A percentile compares a stretch with the other conserved stretches of the same genome.
These are phyloP conservation scores for Papilionanthe hybrid DNA, from an alignment of 116 monocot genomes.

Conservation along the genomic window DNA sequence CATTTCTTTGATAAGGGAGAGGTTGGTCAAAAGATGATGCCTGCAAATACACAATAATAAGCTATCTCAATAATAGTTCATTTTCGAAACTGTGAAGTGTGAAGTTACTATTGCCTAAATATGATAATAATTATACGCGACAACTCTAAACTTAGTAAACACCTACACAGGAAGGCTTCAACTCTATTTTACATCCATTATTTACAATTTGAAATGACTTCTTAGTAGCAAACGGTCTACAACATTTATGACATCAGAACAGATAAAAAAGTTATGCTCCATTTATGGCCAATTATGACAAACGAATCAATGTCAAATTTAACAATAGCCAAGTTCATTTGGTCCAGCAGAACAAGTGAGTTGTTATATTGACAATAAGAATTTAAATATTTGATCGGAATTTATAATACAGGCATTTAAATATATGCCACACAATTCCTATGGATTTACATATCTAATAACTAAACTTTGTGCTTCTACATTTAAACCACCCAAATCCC, in stretches of 20 bases:
- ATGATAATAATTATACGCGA: background rate
- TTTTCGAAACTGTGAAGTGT: background rate
- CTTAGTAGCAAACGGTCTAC: background rate
- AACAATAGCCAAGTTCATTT: background rate
- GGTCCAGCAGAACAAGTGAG: background rate
- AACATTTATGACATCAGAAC: background rate
- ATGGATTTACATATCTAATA: too few species aligned
- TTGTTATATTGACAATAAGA: background rate
- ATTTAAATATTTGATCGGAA: too few species aligned
- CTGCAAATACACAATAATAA: conserved; percentile 29
- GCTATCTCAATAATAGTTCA: background rate
- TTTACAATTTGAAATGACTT: background rate
- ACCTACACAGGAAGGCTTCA: background rate
- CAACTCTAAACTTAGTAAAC: background rate
- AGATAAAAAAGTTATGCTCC: background rate
- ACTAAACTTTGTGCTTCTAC: too few species aligned
- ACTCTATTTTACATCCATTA: background rate
- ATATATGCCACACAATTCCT: too few species aligned
- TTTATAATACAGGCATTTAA: too few species aligned
- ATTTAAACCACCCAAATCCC: too few species aligned
- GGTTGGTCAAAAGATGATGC: conserved; percentile 61
- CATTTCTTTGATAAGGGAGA: conserved; percentile 82
- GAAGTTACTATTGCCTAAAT: background rate
- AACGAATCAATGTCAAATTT: background rate
- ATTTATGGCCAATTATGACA: background rate